A percentile compares a stretch with the other conserved stretches of the same genome.
These are phyloP conservation scores for Mortierella sp. DNA, from an alignment of 371 early-diverging fungal genomes.

Conservation along the genomic window DNA sequence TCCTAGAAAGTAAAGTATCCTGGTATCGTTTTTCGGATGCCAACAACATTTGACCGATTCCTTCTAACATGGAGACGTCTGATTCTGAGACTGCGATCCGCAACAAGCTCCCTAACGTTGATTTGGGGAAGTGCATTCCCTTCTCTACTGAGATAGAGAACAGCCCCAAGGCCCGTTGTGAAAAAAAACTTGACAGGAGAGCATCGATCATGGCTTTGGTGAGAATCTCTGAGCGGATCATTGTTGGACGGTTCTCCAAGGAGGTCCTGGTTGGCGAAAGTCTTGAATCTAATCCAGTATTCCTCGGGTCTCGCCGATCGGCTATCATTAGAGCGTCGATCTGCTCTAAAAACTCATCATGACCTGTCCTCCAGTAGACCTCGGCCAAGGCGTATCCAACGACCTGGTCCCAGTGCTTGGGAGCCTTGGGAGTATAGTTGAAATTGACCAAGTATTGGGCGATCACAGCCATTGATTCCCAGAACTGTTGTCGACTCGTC, in stretches of 20 bases:
- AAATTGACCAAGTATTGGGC: not conserved
- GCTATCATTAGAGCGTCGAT: constrained; percentile 5
- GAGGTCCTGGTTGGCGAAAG: no score
- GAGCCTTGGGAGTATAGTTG: not conserved
- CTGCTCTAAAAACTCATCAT: constrained; percentile 21
- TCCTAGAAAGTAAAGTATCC: not conserved
- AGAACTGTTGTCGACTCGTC: constrained; percentile 37
- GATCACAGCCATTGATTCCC: constrained; percentile 31
- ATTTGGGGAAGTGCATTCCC: constrained; percentile 7
- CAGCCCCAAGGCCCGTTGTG: constrained; percentile 15
- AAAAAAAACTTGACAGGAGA: constrained; percentile 8
- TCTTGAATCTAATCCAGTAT: not conserved
- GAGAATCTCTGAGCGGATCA: constrained; percentile 11
- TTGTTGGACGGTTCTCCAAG: no score
- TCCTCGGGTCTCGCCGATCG: not conserved
- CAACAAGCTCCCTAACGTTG: constrained; percentile 14
- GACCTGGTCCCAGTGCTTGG: constrained; percentile 15
- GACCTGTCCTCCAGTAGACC: constrained; percentile 18
- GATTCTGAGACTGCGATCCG: constrained; percentile 11
- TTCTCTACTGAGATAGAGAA: constrained; percentile 11
- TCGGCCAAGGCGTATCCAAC: constrained; percentile 16
- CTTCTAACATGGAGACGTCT: constrained; percentile 20
- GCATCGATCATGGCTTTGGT: constrained; percentile 25
- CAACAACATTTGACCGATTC: constrained; percentile 33
- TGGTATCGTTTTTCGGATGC: constrained; percentile 17